Evolutionary conservation across 768 basidiomycete species (phyloP), one percentile per base, ranked within the genome.

Genomic region (Asterophora lycoperdoides): DNA sequence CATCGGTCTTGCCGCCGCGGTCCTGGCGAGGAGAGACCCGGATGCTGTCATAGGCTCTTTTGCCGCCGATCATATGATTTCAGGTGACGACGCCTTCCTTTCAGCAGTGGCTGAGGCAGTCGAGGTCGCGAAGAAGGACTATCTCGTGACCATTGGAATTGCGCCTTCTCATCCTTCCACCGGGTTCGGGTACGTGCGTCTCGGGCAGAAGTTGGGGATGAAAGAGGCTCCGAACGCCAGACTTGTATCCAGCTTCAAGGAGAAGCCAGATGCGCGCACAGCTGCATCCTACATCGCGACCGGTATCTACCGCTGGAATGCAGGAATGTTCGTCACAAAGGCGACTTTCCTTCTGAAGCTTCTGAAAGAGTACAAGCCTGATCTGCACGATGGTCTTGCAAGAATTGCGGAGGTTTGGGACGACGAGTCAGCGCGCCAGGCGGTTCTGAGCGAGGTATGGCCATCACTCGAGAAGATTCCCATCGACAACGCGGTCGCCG

Each of bases 51-150:
- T 92, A 52, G 90, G 90, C 14, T 87, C 84, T 4, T 93, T 93
- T 65, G 90, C 90, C 8, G 90, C 90, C 0, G 90, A 93, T 70
- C 90, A 93, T 69, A 92, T 93, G 90, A 92, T 93, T 62, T 89
- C 86, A 30, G 90, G 90, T 48, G 84, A 86, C 60, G 90, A 93
- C 41, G 89, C 90, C 17, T 92, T 92, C 72, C 76, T 90, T 30
- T 81, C 83, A 10, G 89, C 90, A 1, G 80, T 92, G 20, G 81
- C 85, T 26, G 89, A 93, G 64, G 90, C 90, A 0, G 90, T 91
- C 33, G 86, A 84, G 57, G 88, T 90, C 23, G 90, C 90, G 6
- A 79, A 76, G 56, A 77, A 82, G 44, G 79, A 84, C 56, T 89
- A 87, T 62, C 80, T 93, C 49, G 90, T 92, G 47, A 92, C 89